A percentile compares a stretch with the other conserved stretches of the same genome.
phyloP scores from a whole-genome alignment of 768 basidiomycete species.

The Pluteus cervinus region DNA sequence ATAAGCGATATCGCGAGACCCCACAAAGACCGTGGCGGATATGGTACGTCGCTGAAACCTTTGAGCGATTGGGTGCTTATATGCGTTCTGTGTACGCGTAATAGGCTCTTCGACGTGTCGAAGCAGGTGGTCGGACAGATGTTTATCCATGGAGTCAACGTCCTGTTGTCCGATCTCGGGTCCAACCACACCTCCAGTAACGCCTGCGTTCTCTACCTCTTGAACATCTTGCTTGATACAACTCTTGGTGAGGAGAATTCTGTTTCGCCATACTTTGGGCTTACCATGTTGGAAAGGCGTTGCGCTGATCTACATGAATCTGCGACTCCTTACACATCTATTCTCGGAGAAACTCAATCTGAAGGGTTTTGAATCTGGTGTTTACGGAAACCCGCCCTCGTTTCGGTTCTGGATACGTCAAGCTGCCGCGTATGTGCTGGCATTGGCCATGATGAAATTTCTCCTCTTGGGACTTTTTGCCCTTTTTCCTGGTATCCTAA shows the following conservation, averaged over 20 bases:
- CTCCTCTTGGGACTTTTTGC: conserved; percentile 74
- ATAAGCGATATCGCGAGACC: conserved; percentile 83
- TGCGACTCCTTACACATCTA: conserved; percentile 58
- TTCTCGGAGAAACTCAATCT: conserved; percentile 58
- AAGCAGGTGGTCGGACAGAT: conserved; percentile 88
- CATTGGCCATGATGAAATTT: conserved; percentile 87
- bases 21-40: conserved; percentile 88
- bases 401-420: conserved; percentile 69
- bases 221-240: conserved; percentile 89
- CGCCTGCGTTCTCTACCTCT: conserved; percentile 88
- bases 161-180: conserved; percentile 72
- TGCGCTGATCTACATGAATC: conserved; percentile 68
- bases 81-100: conserved; percentile 2
- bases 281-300: conserved; percentile 50
- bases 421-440: conserved; percentile 74
- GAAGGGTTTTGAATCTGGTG: conserved; percentile 79
- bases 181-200: conserved; percentile 68
- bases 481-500: conserved; percentile 63
- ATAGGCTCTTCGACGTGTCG: conserved; percentile 86
- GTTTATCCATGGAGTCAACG: conserved; percentile 75
- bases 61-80: conserved; percentile 8
- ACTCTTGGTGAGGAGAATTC: conserved; percentile 63
- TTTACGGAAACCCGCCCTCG: conserved; percentile 84
- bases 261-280: too few species aligned
- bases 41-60: conserved; percentile 52